Evolutionary conservation across 2,329 filamentous ascomycete species (phyloP).

Genomic region (Paecilomyces fulvus): DNA sequence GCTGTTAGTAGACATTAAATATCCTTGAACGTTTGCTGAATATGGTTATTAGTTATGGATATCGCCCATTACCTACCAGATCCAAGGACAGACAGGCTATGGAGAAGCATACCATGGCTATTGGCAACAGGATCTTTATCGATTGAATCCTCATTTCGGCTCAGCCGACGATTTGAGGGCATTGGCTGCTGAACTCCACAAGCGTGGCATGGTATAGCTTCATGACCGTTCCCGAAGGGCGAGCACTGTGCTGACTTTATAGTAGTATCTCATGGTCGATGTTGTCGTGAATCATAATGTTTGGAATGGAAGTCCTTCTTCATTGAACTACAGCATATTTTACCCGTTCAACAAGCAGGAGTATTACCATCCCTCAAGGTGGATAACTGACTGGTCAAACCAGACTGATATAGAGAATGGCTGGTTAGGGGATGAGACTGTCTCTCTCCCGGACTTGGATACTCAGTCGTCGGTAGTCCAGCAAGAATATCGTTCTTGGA

Average conservation of each 20-base stretch:
- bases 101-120: constrained; percentile 41
- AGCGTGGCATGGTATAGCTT: constrained; percentile 26
- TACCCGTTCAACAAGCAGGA: constrained; percentile 43
- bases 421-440: not conserved
- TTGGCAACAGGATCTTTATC: constrained; percentile 39
- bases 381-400: constrained; percentile 22
- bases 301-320: constrained; percentile 32
- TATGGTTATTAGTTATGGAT: constrained; percentile 9
- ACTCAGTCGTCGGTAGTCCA: not conserved
- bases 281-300: constrained; percentile 47
- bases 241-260: not conserved
- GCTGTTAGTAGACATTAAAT: constrained; percentile 29
- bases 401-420: not conserved
- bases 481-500: not conserved
- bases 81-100: constrained; percentile 23
- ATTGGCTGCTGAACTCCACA: constrained; percentile 35
- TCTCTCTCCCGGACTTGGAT: not conserved
- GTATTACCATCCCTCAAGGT: constrained; percentile 50
- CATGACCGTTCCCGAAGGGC: not conserved
- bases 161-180: constrained; percentile 35
- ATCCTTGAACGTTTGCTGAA: not conserved
- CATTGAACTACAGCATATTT: constrained; percentile 41
- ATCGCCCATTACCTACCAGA: constrained; percentile 30
- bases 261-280: constrained; percentile 46
- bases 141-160: constrained; percentile 40